Conservation (phyloP, 2,329 filamentous ascomycete genomes). For the Cercospora janseana region DNA sequence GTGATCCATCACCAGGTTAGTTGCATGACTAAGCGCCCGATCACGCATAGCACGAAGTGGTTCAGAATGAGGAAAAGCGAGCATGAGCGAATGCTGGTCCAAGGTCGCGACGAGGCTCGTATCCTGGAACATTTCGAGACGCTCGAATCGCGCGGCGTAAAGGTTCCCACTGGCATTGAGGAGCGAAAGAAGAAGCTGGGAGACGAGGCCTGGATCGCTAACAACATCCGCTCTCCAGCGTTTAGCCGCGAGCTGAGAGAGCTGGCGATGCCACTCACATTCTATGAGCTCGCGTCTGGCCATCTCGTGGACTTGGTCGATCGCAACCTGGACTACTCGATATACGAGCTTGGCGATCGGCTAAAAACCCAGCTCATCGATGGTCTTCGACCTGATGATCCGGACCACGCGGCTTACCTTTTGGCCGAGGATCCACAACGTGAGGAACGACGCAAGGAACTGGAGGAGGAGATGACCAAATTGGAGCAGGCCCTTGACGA, state of each 20-base stretch:
- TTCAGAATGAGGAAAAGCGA: conserved; percentile 27
- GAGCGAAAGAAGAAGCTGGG: conserved; percentile 33
- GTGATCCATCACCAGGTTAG: conserved; percentile 28
- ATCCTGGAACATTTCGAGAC: conserved; percentile 33
- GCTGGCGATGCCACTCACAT: conserved; percentile 63
- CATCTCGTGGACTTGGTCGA: conserved; percentile 60
- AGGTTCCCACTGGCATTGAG: conserved; percentile 27
- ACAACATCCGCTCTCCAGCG: conserved; percentile 55
- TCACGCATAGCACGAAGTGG: conserved; percentile 35
- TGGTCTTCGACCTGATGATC: conserved; percentile 18
- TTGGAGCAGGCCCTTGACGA: conserved; percentile 35
- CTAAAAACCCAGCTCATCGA: conserved; percentile 14
- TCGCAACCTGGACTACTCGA: conserved; percentile 25
- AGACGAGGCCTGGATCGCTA: conserved; percentile 30
- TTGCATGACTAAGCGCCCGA: conserved; percentile 29
- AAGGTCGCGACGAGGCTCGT: conserved; percentile 33
- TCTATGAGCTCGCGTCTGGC: conserved; percentile 65
- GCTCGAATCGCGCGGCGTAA: conserved; percentile 23
- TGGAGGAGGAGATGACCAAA: conserved; percentile 33
- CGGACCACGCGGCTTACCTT: conserved; percentile 30
- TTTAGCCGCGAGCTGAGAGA: conserved; percentile 62
- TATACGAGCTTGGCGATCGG: conserved; percentile 24
- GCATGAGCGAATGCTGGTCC: conserved; percentile 28
- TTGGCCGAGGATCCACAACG: conserved; percentile 39
- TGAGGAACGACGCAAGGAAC: conserved; percentile 28